Evolutionary conservation across 1,139 yeast genomes (phyloP).

Genomic region (Pichia sp.): DNA sequence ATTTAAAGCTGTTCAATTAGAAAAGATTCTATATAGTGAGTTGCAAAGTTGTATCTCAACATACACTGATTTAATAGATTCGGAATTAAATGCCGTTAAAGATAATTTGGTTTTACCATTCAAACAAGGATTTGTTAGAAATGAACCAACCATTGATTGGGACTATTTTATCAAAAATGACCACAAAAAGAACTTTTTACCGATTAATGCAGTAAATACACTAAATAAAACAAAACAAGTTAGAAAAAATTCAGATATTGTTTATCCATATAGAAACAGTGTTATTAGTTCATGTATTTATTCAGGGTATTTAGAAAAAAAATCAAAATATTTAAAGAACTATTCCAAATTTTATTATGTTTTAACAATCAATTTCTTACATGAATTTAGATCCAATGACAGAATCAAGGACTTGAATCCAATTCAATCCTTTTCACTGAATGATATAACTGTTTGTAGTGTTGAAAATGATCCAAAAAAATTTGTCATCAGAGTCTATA

Average conservation of each 20-base stretch:
- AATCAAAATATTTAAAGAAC: constrained; percentile 56
- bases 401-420: constrained; percentile 47
- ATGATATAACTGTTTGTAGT: constrained; percentile 30
- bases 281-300: constrained; percentile 45
- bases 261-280: constrained; percentile 47
- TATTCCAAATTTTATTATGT: constrained; percentile 65
- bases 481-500: constrained; percentile 24
- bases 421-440: constrained; percentile 35
- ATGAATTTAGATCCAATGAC: constrained; percentile 63
- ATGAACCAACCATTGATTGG: constrained; percentile 66
- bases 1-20: constrained; percentile 64
- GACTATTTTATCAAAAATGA: constrained; percentile 59
- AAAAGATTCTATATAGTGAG: constrained; percentile 60
- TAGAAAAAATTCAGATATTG: constrained; percentile 43
- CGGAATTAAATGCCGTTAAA: constrained; percentile 52
- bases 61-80: constrained; percentile 48
- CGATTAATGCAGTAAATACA: constrained; percentile 23
- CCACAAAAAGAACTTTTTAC: constrained; percentile 33
- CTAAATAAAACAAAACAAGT: constrained; percentile 33
- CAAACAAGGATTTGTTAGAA: constrained; percentile 55
- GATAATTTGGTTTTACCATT: constrained; percentile 56
- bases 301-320: constrained; percentile 51
- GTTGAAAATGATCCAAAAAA: constrained; percentile 30
- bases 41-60: constrained; percentile 53
- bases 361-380: constrained; percentile 64